Evolutionary conservation across 352 stramenopile genomes (phyloP), one percentile per base, ranked within the genome.

Genomic region (Blastocystis sp.): DNA sequence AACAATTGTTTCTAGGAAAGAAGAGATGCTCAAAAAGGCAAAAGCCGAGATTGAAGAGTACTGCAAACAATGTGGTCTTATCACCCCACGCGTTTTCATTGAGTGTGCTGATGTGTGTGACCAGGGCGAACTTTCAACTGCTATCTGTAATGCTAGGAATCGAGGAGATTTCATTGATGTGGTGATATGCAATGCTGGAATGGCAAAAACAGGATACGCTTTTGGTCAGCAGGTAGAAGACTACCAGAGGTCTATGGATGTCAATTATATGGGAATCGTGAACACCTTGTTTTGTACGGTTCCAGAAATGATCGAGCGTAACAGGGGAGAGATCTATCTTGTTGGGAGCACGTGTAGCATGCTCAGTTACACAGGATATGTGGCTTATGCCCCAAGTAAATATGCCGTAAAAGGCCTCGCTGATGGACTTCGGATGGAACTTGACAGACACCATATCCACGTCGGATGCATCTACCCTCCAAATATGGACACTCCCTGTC

Each of bases 181-280:
- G 2, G 59, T 88, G n/a, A 88, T 88, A 23, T 88, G 62, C 26
- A 79, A 79, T 29, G 77, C 77, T 26, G 77, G 77, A 61, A 79
- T 79, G 41, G 77, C 77, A 18, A 79, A 88, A 77, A 88, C 77
- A n/a, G 77, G 77, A 20, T 88, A 88, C 56, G 66, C 66, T 6
- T 88, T 88, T 53, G 77, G 77, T 26, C 62, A 79, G 41, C 47
- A 20, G n/a, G 47, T 62, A 18, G 53, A 88, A n/a, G 62, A 79
- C 43, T 88, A 88, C 41, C 13, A 88, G 18, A 11, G 18, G 13
- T 63, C 66, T 1, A 77, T 88, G 0, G 20, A 77, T 23, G 37
- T 88, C 5, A 88, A 88, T 55, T 88, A 88, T 53, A 79, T 88
- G 62, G 77, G 77, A 50, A 76, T 47, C 4, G 62, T 88, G 66